A percentile compares a stretch with the other conserved stretches of the same genome.
Evolutionary conservation across 1,139 yeast species (phyloP).

Genomic region (Meyerozyma elateridarum): DNA sequence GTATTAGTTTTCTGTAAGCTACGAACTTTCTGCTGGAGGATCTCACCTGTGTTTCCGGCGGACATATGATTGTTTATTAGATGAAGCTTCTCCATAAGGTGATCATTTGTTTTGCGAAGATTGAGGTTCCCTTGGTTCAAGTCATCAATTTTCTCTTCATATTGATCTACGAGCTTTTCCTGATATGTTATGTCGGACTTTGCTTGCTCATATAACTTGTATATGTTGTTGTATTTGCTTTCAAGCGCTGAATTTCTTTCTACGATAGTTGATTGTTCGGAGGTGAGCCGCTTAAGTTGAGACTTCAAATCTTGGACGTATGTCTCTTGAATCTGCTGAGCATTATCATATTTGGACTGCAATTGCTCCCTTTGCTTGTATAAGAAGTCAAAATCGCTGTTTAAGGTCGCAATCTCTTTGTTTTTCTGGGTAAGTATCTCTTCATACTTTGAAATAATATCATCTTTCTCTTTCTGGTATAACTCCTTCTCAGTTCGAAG

Average conservation of each 20-base stretch:
- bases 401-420: conserved; percentile 32
- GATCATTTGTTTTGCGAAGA: conserved; percentile 34
- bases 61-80: conserved; percentile 9
- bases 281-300: conserved; percentile 16
- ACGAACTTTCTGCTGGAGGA: conserved; percentile 24
- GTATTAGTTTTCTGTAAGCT: conserved; percentile 29
- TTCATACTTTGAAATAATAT: conserved; percentile 26
- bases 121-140: conserved; percentile 19
- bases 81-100: conserved; percentile 44
- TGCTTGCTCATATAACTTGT: conserved; percentile 26
- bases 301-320: conserved; percentile 34
- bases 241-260: conserved; percentile 18
- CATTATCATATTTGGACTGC: conserved; percentile 46
- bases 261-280: conserved; percentile 16
- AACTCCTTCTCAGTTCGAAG: conserved; percentile 31
- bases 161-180: conserved; percentile 25
- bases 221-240: conserved; percentile 20
- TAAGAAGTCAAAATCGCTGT: conserved; percentile 53
- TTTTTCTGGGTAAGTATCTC: conserved; percentile 26
- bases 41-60: conserved; percentile 18
- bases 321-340: conserved; percentile 40
- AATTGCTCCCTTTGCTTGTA: conserved; percentile 52
- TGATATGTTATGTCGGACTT: conserved; percentile 29
- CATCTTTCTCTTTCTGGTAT: conserved; percentile 29
- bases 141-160: conserved; percentile 20